Evolutionary conservation across 2,329 filamentous ascomycete genomes (phyloP).

Genomic region (Cordyceps fumosorosea): DNA sequence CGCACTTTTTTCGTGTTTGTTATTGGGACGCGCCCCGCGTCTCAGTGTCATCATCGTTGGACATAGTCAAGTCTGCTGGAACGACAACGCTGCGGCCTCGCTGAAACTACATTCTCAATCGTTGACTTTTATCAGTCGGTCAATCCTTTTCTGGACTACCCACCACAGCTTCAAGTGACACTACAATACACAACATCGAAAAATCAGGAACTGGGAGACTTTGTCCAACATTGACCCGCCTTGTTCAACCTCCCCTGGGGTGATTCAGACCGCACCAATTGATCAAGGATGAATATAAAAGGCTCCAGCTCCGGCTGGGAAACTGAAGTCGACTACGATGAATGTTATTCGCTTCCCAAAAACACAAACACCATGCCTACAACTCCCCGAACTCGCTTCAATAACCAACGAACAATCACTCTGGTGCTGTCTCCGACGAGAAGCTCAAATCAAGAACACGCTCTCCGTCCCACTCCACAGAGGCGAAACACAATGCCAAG

Average conservation of each 20-base stretch:
- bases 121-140: too few species aligned
- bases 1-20: constrained; percentile 7
- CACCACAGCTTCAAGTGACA: not conserved
- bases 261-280: not conserved
- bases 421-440: constrained; percentile 4
- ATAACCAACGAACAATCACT: not conserved
- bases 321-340: not conserved
- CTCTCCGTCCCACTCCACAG: not conserved
- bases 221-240: not conserved
- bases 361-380: not conserved
- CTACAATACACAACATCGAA: not conserved
- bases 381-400: not conserved
- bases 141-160: not conserved
- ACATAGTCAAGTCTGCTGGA: not conserved
- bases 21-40: constrained; percentile 8
- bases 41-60: not conserved
- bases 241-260: not conserved
- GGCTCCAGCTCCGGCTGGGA: not conserved
- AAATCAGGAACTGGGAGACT: not conserved
- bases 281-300: not conserved
- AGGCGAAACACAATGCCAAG: constrained; percentile 9
- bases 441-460: not conserved
- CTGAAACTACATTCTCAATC: not conserved
- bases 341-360: not conserved
- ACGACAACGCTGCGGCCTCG: not conserved